phyloP scores from a whole-genome alignment of 805 yeast genomes.

The Pichia scutulata region DNA sequence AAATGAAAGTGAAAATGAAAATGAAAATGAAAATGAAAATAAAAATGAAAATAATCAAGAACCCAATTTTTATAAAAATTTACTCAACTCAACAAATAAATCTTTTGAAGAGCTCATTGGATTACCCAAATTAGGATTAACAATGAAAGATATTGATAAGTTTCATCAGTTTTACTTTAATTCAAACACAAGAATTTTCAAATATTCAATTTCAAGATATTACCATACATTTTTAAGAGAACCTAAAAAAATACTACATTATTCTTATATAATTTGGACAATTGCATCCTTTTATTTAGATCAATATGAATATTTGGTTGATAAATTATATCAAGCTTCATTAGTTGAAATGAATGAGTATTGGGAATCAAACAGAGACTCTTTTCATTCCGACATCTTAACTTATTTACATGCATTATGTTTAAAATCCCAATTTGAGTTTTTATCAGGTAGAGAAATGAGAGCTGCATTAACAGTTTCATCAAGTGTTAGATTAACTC shows the following conservation, averaged over 20 bases:
- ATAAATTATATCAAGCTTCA: conserved; percentile 15
- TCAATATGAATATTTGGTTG: conserved; percentile 14
- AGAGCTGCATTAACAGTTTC: conserved; percentile 24
- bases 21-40: background rate
- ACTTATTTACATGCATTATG: conserved; percentile 21
- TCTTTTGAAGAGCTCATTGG: conserved; percentile 8
- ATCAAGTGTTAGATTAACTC: conserved; percentile 22
- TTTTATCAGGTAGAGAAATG: conserved; percentile 20
- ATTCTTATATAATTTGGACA: conserved; percentile 22
- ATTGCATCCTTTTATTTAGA: conserved; percentile 13
- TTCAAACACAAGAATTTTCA: conserved; percentile 9
- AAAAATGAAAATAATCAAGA: background rate
- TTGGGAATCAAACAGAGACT: conserved; percentile 14
- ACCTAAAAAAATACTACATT: conserved; percentile 16
- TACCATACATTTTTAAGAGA: conserved; percentile 13
- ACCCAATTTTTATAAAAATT: background rate
- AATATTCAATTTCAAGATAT: conserved; percentile 18
- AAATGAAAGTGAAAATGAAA: background rate
- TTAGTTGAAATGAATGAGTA: conserved; percentile 12
- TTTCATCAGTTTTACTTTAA: conserved; percentile 16
- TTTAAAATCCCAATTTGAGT: conserved; percentile 23
- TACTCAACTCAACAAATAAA: background rate
- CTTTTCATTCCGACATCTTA: conserved; percentile 15
- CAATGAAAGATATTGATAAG: conserved; percentile 16
- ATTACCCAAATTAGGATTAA: conserved; percentile 13